Evolutionary conservation across 179 eudicot species (phyloP), one percentile per base, ranked within the genome.

Genomic region (Spergularia azorica): DNA sequence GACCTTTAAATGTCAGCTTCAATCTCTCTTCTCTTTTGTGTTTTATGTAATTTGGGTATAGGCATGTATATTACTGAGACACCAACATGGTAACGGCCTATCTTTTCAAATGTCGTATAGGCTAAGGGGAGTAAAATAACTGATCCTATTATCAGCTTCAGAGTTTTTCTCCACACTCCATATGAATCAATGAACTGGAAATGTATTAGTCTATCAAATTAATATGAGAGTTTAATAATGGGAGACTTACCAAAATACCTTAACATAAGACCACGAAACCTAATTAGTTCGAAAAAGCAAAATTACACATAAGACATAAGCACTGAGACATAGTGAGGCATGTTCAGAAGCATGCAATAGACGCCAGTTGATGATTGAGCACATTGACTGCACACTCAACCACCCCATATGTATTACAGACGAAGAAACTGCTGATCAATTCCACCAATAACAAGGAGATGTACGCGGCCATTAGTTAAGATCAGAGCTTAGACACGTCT

Each of bases 321-420:
- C 36, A 50, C 26, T 18, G 41, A 78, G 76, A 4, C 36, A 65
- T 63, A 71, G 76, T 41, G 52, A 8, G 76, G 3, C 64, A 20
- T 38, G 56, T 71, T 36, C 8, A 55, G 63, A 55, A 55, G 74
- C 48, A 71, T 68, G 38, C 50, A 26, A 38, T 13, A 26, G 32
- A 26, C 32, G 32, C 32, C 32, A 26, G 32, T 2, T 26, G 32
- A 26, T 26, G 32, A 2, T 63, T 21, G 14, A 18, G 43, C 73
- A n/a, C 48, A 26, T 16, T 46, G 64, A 54, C 32, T 13, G 48
- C 13, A 5, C 18, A 46, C 16, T 39, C n/a, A 51, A 51, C 21
- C 6, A 72, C 66, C 18, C 59, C 17, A 54, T 71, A 54, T 0
- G 46, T 26, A n/a, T 6, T 6, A 38, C 63, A 38, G 75, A 58